Base-by-base conservation (phyloP, 768 basidiomycete species). In the Mycena venus region DNA sequence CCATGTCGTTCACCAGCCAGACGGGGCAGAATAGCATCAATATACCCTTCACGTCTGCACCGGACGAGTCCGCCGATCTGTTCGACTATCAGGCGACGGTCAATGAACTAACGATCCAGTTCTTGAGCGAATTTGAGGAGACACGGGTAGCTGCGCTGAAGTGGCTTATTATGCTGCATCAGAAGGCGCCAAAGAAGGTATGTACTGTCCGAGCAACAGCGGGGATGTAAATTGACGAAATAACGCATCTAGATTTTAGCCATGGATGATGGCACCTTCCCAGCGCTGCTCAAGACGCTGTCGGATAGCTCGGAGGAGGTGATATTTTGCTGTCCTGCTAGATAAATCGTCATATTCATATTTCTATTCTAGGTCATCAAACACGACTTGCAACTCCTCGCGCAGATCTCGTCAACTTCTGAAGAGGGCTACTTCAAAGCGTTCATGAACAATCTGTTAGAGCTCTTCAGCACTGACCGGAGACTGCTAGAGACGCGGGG, bases 141-240 rank as follows among this genome's bases (percentile, higher is more conserved):
- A 99, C 98, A 0, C 87, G 97, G 60, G 96, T 99, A 7, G 96
- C 97, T 31, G 97, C 98, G 3, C 83, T 99, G 78, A 97, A 98
- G 84, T 99, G 98, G 98, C 86, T 99, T 44, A 93, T 98, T 69
- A 99, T 99, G 98, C 85, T 99, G 63, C 98, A 99, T 84, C 95
- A 97, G 82, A 99, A 99, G 80, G 96, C 97, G 15, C 98, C 98
- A 0, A 95, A 94, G 84, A 98, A 98, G 91, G 97, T 94, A 73
- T 56, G 80, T 40, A 38, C 38, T n/a, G n/a, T 10, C 42, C 42
- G 17, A 15, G 49, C 25, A 15, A 38, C n/a, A 47, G 47, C n/a
- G 14, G 23, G 11, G 49, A 12, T 51, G 49, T 8, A 2, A 25
- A n/a, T n/a, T n/a, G n/a, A n/a, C n/a, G 23, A 27, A 14, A n/a